Evolutionary conservation across 306 rosid genomes (phyloP), one percentile per base, ranked within the genome.

Genomic region (Fragaria iinumae): DNA sequence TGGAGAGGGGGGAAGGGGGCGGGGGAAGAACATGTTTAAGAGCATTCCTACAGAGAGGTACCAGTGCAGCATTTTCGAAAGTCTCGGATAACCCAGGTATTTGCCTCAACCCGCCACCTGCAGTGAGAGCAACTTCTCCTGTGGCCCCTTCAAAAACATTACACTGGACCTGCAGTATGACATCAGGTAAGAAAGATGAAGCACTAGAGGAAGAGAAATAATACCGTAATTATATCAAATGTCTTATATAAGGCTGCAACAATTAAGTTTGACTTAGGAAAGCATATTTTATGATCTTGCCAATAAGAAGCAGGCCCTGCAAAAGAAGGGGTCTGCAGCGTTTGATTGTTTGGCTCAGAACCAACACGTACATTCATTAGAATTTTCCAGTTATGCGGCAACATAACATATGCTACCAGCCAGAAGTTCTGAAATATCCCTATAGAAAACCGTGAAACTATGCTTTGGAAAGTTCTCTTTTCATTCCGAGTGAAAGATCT

Each of bases 61-160:
- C 96, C 97, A 94, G 78, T 73, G 98, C 98, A 76, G 96, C 96
- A 84, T 86, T 94, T 89, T 94, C 98, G 77, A 74, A 90, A 72
- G 41, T 80, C 69, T 89, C 89, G 0, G 91, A 79, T 39, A 89
- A 0, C 70, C 95, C 98, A 72, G 97, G 95, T 70, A 91, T 83
- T 82, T 89, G 91, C 85, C 98, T 90, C 90, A 90, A 77, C 65
- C 96, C 98, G 25, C 98, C 96, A 77, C 72, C 97, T 57, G 86
- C 89, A 27, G 98, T 94, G 44, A 94, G 96, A 62, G 97, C 90
- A 75, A 90, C 83, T 72, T 94, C 95, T 75, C 94, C 96, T 60
- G 77, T 84, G 65, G 82, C 95, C 74, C 97, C 98, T 88, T 94
- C 89, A 68, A 94, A 94, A 80, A 89, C 91, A 83, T 94, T 91